Percentiles rank a stretch among this genome's conserved stretches.
Conservation (phyloP, 2,329 filamentous ascomycete species). For the Pleurostoma richardsiae region DNA sequence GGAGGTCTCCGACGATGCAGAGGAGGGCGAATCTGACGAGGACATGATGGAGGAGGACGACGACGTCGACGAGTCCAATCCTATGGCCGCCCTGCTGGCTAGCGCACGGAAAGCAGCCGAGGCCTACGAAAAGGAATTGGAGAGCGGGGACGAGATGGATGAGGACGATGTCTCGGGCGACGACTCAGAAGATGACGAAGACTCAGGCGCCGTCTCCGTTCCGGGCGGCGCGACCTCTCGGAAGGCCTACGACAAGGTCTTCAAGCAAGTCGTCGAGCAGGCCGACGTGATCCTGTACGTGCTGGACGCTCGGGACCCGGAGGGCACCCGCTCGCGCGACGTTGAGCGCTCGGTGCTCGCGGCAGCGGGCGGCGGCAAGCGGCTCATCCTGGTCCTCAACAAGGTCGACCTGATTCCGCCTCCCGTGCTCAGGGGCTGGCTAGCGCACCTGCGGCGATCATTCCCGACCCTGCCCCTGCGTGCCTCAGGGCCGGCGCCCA, state of each 20-base stretch:
- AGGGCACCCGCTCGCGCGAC: conserved; percentile 84
- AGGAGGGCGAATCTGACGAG: conserved; percentile 40
- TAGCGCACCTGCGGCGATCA: conserved; percentile 76
- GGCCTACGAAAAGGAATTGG: conserved; percentile 64
- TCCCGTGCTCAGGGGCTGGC: conserved; percentile 77
- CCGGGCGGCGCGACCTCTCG: conserved; percentile 60
- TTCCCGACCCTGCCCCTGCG: conserved; percentile 89
- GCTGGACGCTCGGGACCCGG: conserved; percentile 84
- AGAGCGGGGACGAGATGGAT: conserved; percentile 51
- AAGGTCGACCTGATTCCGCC: conserved; percentile 91
- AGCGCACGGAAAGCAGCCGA: conserved; percentile 75
- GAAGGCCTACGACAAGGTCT: conserved; percentile 90
- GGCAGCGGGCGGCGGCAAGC: conserved; percentile 76
- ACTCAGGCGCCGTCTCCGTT: conserved; percentile 42
- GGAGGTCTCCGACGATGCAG: conserved; percentile 33
- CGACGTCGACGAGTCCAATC: conserved; percentile 68
- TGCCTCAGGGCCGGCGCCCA: conserved; percentile 74
- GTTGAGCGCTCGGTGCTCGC: conserved; percentile 90
- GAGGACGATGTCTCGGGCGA: conserved; percentile 34
- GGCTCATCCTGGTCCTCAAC: conserved; percentile 87
- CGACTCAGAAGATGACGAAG: conserved; percentile 52
- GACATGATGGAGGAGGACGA: conserved; percentile 45
- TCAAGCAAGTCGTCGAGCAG: conserved; percentile 85
- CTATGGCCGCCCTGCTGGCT: conserved; percentile 86
- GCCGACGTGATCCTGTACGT: conserved; percentile 92